Evolutionary conservation across 768 basidiomycete species (phyloP).

Genomic region (Mycena chlorophos): DNA sequence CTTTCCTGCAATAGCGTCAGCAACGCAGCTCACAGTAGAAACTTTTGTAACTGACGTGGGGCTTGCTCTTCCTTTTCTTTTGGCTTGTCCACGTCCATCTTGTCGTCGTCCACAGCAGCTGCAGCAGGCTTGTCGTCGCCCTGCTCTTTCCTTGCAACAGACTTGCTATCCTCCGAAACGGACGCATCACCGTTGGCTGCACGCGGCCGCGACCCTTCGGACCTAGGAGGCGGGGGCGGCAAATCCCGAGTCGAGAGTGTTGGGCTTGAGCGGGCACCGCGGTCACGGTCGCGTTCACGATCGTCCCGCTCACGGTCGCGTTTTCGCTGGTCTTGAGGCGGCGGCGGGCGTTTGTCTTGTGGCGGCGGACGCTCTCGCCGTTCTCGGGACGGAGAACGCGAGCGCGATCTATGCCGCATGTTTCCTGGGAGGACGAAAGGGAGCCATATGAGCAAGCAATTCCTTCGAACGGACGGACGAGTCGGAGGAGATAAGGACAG

Average conservation of each 20-base stretch:
- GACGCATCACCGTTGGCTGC: conserved; percentile 1
- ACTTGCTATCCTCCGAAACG: conserved; percentile 13
- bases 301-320: not conserved
- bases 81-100: not conserved
- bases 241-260: not conserved
- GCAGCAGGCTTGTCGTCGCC: not conserved
- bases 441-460: conserved; percentile 18
- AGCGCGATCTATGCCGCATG: conserved; percentile 8
- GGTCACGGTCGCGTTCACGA: not conserved
- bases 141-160: not conserved
- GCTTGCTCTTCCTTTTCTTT: not conserved
- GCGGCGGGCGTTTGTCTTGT: not conserved
- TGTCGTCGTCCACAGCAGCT: not conserved
- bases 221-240: not conserved
- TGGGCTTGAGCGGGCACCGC: not conserved
- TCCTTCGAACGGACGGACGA: conserved; percentile 11
- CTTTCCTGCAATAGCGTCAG: conserved; percentile 4
- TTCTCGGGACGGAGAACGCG: conserved; percentile 17
- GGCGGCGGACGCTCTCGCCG: conserved; percentile 8
- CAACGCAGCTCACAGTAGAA: too few relatives aligned
- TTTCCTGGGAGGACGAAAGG: conserved; percentile 17
- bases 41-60: not conserved
- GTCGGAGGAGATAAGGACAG: conserved; percentile 15
- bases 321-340: not conserved
- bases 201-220: not conserved